Evolutionary conservation across 805 yeast genomes (phyloP).

Genomic region (Schizosaccharomyces pombe): DNA sequence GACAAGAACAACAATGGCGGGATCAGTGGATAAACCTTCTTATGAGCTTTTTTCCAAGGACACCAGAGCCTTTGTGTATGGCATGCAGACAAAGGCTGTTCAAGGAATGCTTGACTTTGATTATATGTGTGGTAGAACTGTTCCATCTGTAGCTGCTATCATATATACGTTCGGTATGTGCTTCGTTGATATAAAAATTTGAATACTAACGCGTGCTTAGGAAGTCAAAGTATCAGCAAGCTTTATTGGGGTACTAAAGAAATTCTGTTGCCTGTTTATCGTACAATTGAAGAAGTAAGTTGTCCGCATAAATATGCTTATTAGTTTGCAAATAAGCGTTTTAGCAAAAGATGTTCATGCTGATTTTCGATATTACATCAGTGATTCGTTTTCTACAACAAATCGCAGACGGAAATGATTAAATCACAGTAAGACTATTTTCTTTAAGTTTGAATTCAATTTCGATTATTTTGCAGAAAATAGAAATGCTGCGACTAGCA

Average conservation of each 20-base stretch:
- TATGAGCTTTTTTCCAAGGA: slow-evolving; percentile 21
- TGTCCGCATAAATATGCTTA: no score
- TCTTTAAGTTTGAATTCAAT: no score
- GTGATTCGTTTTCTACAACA: no score
- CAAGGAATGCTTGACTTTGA: slow-evolving; percentile 28
- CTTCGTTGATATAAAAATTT: slow-evolving; percentile 10
- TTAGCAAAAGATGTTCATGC: no score
- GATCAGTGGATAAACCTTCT: slow-evolving; percentile 8
- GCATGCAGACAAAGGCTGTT: slow-evolving; percentile 25
- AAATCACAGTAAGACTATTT: no score
- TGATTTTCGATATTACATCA: no score
- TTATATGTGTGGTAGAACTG: slow-evolving; percentile 22
- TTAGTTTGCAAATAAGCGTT: no score
- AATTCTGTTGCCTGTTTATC: slow-evolving; percentile 24
- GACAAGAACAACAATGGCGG: neutral
- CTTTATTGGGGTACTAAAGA: slow-evolving; percentile 29
- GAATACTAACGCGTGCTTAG: neutral
- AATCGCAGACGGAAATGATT: no score
- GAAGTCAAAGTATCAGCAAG: slow-evolving; percentile 14
- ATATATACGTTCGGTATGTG: slow-evolving; percentile 27
- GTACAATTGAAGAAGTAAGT: slow-evolving; percentile 16
- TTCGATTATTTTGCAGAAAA: no score
- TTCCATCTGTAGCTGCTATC: slow-evolving; percentile 25
- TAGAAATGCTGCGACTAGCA: no score
- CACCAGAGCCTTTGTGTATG: slow-evolving; percentile 24